phyloP scores from a whole-genome alignment of 2,329 filamentous ascomycete species.

The Verticillium isaacii region DNA sequence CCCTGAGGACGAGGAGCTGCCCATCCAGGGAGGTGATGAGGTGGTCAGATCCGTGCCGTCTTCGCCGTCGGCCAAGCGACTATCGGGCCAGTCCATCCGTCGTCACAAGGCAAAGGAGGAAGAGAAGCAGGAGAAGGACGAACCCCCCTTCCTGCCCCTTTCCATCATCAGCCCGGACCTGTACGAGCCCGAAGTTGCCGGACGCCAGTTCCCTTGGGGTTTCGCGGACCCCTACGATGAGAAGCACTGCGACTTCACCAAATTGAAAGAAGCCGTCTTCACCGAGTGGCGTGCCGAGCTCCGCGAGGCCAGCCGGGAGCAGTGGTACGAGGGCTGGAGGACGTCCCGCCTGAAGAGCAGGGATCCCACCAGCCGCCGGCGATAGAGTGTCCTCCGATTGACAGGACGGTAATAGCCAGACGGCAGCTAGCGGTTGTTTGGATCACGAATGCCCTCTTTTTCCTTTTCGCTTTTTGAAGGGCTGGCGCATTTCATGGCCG shows the following conservation, averaged over 20 bases:
- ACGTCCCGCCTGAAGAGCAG: constrained; percentile 61
- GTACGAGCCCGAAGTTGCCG: constrained; percentile 75
- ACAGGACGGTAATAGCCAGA: neutral
- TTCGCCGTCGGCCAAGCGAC: constrained; percentile 37
- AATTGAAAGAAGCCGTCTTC: constrained; percentile 88
- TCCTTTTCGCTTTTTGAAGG: constrained; percentile 9
- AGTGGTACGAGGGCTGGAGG: constrained; percentile 96
- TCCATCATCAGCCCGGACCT: constrained; percentile 92
- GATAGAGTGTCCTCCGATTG: constrained; percentile 18
- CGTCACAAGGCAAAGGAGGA: constrained; percentile 40
- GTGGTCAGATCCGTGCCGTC: constrained; percentile 22
- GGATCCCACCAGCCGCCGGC: constrained; percentile 31
- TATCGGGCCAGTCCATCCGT: constrained; percentile 40
- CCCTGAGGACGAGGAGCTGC: constrained; percentile 30
- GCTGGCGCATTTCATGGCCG: neutral
- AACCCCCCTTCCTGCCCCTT: constrained; percentile 72
- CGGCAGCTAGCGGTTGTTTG: neutral
- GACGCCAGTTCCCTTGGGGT: constrained; percentile 92
- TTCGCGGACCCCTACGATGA: constrained; percentile 91
- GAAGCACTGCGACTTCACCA: constrained; percentile 89
- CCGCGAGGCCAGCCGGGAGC: constrained; percentile 81
- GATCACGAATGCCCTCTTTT: constrained; percentile 10
- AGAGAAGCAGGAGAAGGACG: constrained; percentile 43
- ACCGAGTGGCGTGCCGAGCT: constrained; percentile 89
- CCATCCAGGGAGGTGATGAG: constrained; percentile 27